Percentiles rank a stretch among this genome's conserved stretches.
Evolutionary conservation across 805 yeast genomes (phyloP).

Genomic region (Yarrowia keelungensis): DNA sequence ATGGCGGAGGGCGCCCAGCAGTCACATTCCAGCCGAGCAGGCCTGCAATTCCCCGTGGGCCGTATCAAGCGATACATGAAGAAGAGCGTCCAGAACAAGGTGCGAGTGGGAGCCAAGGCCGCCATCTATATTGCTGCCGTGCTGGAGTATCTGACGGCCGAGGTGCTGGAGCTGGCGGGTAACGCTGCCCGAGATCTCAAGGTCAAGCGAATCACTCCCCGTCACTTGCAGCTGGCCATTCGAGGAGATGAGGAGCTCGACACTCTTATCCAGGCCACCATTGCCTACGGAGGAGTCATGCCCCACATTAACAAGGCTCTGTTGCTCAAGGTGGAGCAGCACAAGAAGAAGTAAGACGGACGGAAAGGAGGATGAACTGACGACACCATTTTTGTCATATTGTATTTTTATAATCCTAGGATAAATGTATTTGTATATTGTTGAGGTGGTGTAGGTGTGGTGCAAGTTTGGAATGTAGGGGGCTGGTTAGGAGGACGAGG

Average conservation of each 20-base stretch:
- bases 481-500: background rate
- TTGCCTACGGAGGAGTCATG: slow-evolving; percentile 97
- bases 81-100: slow-evolving; percentile 83
- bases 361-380: background rate
- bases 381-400: slow-evolving; percentile 6
- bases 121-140: slow-evolving; percentile 97
- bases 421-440: slow-evolving; percentile 29
- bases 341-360: slow-evolving; percentile 48
- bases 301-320: slow-evolving; percentile 90
- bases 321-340: slow-evolving; percentile 70
- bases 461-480: background rate
- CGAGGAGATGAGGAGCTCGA: slow-evolving; percentile 98
- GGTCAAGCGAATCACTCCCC: slow-evolving; percentile 96
- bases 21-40: slow-evolving; percentile 93
- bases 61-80: slow-evolving; percentile 97
- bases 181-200: slow-evolving; percentile 96
- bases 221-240: slow-evolving; percentile 95
- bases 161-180: slow-evolving; percentile 97
- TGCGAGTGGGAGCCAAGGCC: slow-evolving; percentile 83
- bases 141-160: slow-evolving; percentile 96
- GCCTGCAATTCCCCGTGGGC: slow-evolving; percentile 92
- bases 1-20: slow-evolving; percentile 61
- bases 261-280: slow-evolving; percentile 85
- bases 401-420: slow-evolving; percentile 28
- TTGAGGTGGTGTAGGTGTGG: background rate